These are phyloP conservation scores for Lagenidium giganteum DNA, from an alignment of 352 stramenopile species.

Conservation along the genomic window DNA sequence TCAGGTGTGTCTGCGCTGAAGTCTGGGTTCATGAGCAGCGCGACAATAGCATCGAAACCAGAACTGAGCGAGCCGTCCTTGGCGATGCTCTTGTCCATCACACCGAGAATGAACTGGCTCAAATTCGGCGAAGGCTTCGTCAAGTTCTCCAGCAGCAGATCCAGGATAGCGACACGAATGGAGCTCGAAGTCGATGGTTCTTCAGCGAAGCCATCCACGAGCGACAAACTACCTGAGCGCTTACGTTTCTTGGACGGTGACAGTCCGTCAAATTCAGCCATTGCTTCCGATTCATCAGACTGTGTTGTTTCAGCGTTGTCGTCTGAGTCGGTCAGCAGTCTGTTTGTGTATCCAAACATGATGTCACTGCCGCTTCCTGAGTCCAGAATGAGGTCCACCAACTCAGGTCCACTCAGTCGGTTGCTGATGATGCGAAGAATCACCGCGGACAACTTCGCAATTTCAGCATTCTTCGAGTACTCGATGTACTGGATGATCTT, in stretches of 20 bases:
- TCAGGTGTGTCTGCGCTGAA: conserved; percentile 50
- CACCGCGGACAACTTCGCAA: conserved; percentile 60
- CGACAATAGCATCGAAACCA: conserved; percentile 50
- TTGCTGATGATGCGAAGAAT: conserved; percentile 68
- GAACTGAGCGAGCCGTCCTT: conserved; percentile 10
- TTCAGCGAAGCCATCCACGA: too few relatives aligned
- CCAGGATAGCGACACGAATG: conserved; percentile 64
- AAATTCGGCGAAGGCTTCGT: conserved; percentile 72
- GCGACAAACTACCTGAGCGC: too few relatives aligned
- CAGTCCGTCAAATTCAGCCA: conserved; percentile 15
- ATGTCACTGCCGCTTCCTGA: conserved; percentile 60
- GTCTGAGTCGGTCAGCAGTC: conserved; percentile 49
- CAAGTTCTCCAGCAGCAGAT: conserved; percentile 76
- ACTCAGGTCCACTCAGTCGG: conserved; percentile 45
- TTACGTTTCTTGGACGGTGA: conserved; percentile 30
- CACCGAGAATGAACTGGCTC: conserved; percentile 62
- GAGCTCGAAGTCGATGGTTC: conserved; percentile 25
- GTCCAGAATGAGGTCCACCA: conserved; percentile 68
- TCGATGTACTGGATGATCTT: conserved; percentile 82
- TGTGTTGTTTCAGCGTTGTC: conserved; percentile 9
- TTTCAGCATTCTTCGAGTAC: conserved; percentile 72
- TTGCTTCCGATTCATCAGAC: conserved; percentile 16
- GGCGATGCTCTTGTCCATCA: conserved; percentile 34
- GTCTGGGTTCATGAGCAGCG: conserved; percentile 48
- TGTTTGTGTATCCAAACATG: conserved; percentile 75